Conservation (phyloP, 495 filamentous ascomycete species). For the Aspergillus hancockii region DNA sequence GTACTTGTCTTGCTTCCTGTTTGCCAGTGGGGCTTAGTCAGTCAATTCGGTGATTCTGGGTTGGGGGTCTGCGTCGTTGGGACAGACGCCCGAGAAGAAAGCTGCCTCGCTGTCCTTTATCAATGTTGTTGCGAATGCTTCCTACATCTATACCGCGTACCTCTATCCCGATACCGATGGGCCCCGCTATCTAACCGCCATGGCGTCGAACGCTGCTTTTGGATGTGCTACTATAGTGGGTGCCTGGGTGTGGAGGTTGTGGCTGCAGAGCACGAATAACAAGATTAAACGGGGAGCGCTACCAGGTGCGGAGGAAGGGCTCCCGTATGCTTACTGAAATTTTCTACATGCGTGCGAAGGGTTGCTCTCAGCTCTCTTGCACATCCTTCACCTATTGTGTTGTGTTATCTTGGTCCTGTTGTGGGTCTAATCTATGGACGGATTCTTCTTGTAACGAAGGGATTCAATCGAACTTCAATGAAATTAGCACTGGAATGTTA, state of each 20-base stretch:
- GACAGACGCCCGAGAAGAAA: constrained; percentile 50
- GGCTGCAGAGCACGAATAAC: constrained; percentile 2
- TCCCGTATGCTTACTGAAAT: constrained; percentile 9
- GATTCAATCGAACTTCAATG: no score
- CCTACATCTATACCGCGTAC: constrained; percentile 15
- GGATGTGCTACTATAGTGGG: not conserved
- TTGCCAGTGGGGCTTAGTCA: constrained; percentile 44
- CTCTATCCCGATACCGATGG: constrained; percentile 15
- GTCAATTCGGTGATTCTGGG: constrained; percentile 52
- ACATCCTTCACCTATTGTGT: no score
- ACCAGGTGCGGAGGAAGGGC: not conserved
- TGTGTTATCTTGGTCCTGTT: no score
- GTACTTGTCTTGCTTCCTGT: constrained; percentile 54
- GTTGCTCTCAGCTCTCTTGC: no score
- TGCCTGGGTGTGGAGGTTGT: not conserved
- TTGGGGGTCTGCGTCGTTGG: constrained; percentile 55
- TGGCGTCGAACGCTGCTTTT: not conserved
- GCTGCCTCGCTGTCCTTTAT: constrained; percentile 13
- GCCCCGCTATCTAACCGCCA: constrained; percentile 12
- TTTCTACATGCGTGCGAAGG: no score
- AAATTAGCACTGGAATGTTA: no score
- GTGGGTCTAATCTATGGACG: no score
- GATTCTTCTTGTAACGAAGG: no score
- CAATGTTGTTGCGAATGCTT: constrained; percentile 15
- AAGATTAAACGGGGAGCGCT: not conserved